Base-by-base conservation (phyloP, 2,329 filamentous ascomycete genomes). In the Sporothrix variecibatus region DNA sequence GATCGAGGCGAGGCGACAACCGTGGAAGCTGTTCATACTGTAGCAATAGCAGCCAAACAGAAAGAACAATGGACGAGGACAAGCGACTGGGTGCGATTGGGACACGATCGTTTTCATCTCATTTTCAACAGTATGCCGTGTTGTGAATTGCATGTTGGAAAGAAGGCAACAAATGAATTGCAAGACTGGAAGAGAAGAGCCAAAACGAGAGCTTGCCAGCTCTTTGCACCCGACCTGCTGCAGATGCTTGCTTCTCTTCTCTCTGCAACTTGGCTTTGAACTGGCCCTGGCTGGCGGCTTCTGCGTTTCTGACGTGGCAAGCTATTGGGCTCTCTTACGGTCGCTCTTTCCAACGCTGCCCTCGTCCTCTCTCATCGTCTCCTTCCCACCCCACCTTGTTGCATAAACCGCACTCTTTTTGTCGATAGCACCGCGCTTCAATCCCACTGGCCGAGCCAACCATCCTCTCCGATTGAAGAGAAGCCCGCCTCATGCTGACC, bases 271-370 rank as follows among this genome's bases (percentile, higher is more conserved):
- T 49, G 43, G 43, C 43, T 20, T 49, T 49, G 43, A 15, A 49
- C 15, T 17, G 49, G 49, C 20, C 17, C 20, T n/a, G 51, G n/a
- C n/a, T 26, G 51, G n/a, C n/a, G 51, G 51, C 56, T 60, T 43
- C 20, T 64, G 60, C n/a, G 62, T 43, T 40, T 69, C 67, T 69
- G 67, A 69, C 67, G 67, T 69, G 67, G 67, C 67, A 69, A 38
- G 46, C 67, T 15, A 26, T 38, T 38, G 31, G 46, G 46, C 67
- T 69, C 23, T 34, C 67, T 23, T 26, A 23, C 28, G 26, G 17
- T 68, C 43, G 40, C 65, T 34, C 43, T 51, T 49, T 51, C 46
- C 26, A 28, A 31, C 3, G 2, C 12, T 15, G 6, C 28, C 9
- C 20, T 20, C 20, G 7, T 5, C 46, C 46, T 56, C 12, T 69